Conservation (phyloP, 768 basidiomycete species). For the Tricholomella constricta region DNA sequence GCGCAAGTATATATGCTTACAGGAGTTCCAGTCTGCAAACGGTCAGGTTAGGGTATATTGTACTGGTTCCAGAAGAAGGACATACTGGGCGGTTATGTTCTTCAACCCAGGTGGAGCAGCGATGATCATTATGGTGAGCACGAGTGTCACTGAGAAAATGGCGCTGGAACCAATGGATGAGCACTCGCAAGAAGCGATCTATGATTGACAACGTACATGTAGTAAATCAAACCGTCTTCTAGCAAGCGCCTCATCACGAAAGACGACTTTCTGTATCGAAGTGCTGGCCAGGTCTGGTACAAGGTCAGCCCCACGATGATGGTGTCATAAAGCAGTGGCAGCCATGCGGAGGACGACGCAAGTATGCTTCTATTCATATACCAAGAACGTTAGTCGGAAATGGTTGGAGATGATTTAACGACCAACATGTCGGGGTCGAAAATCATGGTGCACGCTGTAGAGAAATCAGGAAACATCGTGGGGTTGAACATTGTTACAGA, state of each 20-base stretch:
- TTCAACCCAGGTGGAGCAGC: conserved; percentile 45
- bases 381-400: conserved; percentile 9
- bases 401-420: conserved; percentile 14
- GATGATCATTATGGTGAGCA: conserved; percentile 48
- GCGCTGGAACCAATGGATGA: conserved; percentile 29
- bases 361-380: conserved; percentile 31
- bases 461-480: too few species aligned
- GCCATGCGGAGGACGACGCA: conserved; percentile 52
- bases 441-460: conserved; percentile 43
- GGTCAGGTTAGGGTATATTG: not conserved
- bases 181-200: not conserved
- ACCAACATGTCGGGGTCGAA: conserved; percentile 40
- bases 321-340: conserved; percentile 51
- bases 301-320: conserved; percentile 42
- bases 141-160: conserved; percentile 46
- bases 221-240: conserved; percentile 50
- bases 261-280: conserved; percentile 31
- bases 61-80: conserved; percentile 8
- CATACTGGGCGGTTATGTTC: conserved; percentile 51
- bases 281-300: conserved; percentile 37
- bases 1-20: conserved; percentile 24
- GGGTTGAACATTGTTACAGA: conserved; percentile 4
- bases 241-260: conserved; percentile 44
- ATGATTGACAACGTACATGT: conserved; percentile 30
- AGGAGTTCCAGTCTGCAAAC: conserved; percentile 37